Base-by-base conservation (phyloP, 768 basidiomycete species). In the Xanthoconium stramineum region DNA sequence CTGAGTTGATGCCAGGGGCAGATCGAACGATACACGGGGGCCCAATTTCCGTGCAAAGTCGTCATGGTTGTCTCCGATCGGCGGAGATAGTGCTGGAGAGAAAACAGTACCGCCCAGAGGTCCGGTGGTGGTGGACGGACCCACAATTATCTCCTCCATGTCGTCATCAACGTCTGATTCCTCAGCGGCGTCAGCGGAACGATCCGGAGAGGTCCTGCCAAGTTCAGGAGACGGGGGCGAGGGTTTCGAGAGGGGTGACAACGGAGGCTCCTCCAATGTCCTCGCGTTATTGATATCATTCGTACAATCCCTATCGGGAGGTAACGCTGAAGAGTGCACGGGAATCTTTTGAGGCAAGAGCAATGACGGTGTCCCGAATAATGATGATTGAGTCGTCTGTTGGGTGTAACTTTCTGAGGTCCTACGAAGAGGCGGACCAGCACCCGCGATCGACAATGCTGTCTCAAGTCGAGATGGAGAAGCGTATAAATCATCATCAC, bases 391-490 rank as follows among this genome's bases (percentile, higher is more conserved):
- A 28, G 55, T 56, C n/a, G 57, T 35, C 29, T 56, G 61, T 36
- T 56, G 60, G 24, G 50, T 19, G 44, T 56, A 54, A 32, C 28
- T 52, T 40, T 60, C 60, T 1, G 65, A 52, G 11, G 55, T 29
- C 30, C 38, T 64, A 45, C 61, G 69, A 11, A 70, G 68, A 11
- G 70, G 68, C 14, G 76, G 75, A 6, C 78, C 77, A 9, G 85
- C 78, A 50, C 84, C 84, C 17, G 82, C 89, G 42, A 90, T 83
- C 11, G 86, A 79, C 30, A 90, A 69, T 1, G 80, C 84, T 2
- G 86, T 86, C 61, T 85, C 84, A n/a, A 89, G 71, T 19, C 84
- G 77, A 20, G 78, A 77, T 1, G 80, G 84, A 3, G 79, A 78
- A 33, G 78, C 72, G 24, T 78, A 78, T 19, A 82, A 69, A 48